A percentile compares a stretch with the other conserved stretches of the same genome.
Evolutionary conservation across 441 rosid species (phyloP).

Genomic region (Gossypium davidsonii): DNA sequence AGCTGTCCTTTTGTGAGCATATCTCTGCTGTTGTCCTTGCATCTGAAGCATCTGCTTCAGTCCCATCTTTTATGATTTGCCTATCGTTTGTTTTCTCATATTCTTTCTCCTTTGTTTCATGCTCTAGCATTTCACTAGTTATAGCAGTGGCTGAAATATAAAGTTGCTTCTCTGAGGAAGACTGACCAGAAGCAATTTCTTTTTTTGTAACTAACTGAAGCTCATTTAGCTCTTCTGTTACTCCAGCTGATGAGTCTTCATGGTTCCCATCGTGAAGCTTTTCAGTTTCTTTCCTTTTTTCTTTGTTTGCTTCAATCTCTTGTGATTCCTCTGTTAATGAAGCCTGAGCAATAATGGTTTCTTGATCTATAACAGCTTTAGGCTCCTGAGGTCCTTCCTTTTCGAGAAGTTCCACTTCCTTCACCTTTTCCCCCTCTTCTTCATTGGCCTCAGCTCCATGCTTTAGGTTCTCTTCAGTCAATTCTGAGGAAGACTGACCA

Average conservation of each 20-base stretch:
- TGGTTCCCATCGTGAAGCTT: conserved; percentile 11
- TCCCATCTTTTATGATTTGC: neutral
- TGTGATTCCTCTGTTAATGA: conserved; percentile 16
- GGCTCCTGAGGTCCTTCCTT: conserved; percentile 20
- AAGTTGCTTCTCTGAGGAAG: conserved; percentile 13
- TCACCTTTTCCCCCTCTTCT: conserved; percentile 20
- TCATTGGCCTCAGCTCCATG: conserved; percentile 21
- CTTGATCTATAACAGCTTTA: conserved; percentile 14
- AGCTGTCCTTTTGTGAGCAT: conserved; percentile 10
- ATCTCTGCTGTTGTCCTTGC: conserved; percentile 7
- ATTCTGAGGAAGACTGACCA: conserved; percentile 17
- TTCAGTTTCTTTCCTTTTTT: conserved; percentile 16
- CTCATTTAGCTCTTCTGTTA: conserved; percentile 17
- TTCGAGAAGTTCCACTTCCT: conserved; percentile 13
- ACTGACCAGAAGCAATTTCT: conserved; percentile 21
- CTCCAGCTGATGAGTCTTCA: conserved; percentile 15
- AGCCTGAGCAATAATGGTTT: conserved; percentile 6
- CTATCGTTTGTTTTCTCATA: neutral
- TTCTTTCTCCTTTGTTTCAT: conserved; percentile 4
- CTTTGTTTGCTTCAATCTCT: conserved; percentile 19
- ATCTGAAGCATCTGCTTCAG: neutral
- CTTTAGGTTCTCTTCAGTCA: conserved; percentile 26
- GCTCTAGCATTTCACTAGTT: conserved; percentile 5
- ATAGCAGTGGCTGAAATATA: neutral
- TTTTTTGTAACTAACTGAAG: conserved; percentile 14